phyloP scores from a whole-genome alignment of 139 green algal species.

The Coelastrella sp. region DNA sequence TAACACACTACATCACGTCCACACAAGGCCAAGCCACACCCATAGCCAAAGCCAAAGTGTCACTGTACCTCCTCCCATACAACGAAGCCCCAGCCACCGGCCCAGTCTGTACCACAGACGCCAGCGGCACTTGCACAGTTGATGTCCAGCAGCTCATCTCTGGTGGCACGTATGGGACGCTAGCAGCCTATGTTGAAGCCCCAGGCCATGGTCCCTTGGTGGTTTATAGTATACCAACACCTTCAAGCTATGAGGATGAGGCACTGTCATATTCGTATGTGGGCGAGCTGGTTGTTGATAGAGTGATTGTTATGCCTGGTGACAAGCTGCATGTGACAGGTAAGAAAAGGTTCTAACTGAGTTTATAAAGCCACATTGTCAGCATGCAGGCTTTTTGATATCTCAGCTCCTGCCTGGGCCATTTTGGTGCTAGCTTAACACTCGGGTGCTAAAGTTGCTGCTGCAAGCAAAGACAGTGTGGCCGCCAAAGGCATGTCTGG shows the following conservation, averaged over 20 bases:
- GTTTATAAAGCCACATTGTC: too few species aligned
- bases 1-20: slow-evolving; percentile 26
- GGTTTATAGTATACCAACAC: neutral
- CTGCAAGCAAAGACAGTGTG: too few species aligned
- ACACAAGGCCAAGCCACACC: neutral
- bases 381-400: too few species aligned
- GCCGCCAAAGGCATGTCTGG: too few species aligned
- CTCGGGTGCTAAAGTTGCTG: too few species aligned
- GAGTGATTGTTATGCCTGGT: slow-evolving; percentile 51
- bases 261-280: neutral
- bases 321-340: slow-evolving; percentile 61
- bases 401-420: too few species aligned
- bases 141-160: neutral
- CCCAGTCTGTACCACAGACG: slow-evolving; percentile 10
- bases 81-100: neutral
- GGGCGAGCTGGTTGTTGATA: slow-evolving; percentile 57
- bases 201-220: slow-evolving; percentile 23
- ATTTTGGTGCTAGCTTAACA: too few species aligned
- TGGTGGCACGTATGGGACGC: neutral
- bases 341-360: neutral
- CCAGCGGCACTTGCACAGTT: slow-evolving; percentile 24
- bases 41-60: neutral
- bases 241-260: neutral
- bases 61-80: neutral
- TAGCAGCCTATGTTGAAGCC: slow-evolving; percentile 5